Base-by-base conservation (phyloP, 805 yeast genomes). In the Pichia cabralensis region DNA sequence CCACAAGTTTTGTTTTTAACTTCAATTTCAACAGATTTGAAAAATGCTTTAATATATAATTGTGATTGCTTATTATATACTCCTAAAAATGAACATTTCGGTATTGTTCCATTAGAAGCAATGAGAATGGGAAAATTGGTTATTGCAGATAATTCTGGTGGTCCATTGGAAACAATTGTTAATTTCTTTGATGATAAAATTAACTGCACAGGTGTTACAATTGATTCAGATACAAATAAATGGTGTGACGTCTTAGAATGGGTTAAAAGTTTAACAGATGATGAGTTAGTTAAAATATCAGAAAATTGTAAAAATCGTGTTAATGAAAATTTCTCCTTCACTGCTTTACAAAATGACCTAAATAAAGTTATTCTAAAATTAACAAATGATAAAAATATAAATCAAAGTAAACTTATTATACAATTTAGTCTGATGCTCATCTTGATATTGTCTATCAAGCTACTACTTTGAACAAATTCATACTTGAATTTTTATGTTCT, bases 51-150 rank as follows among this genome's bases (percentile, higher is more conserved):
- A 19, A 60, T 92, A 22, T 53, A 67, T 25, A 56, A 62, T 8
- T 66, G 88, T 2, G 67, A 69, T 30, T 46, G 81, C 36, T 64
- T 92, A 16, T 58, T 88, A 29, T 92, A 92, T 52, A 92, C 99
- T 0, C 98, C 99, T 3, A 67, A 81, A 0, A 71, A 70, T 47
- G 98, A 92, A 56, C 99, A 92, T 60, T 92, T 92, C 53, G 99
- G 99, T 11, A 92, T 92, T 43, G 99, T 92, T 8, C 99, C 99
- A 2, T 66, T 92, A 12, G 98, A 92, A 54, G 88, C 95, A 10
- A 88, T 92, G 96, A 67, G 79, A 30, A 65, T 72, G 38, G 80
- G 82, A 20, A 78, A 79, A 0, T 85, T 95, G 0, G 96, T 88
- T 0, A 60, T 92, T 33, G 96, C 96, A 0, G 78, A 80, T 5